Evolutionary conservation across 1,139 yeast species (phyloP), one percentile per base, ranked within the genome.

Genomic region (Blastobotrys proliferans): DNA sequence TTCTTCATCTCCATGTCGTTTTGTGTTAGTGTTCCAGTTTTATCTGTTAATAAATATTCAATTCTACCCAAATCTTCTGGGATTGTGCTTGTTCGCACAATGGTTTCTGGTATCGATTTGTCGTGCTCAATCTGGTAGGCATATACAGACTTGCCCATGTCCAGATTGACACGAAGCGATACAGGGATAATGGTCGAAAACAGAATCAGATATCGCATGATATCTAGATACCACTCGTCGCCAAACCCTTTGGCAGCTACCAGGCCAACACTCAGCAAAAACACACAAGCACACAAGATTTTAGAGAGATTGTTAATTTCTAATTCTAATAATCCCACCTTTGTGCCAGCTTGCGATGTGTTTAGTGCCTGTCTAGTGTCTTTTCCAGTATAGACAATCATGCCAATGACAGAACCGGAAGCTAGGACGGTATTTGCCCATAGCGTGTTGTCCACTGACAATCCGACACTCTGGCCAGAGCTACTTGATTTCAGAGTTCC

Each of bases 371-470:
- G 97, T 51, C 98, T 78, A 0, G 98, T 94, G 57, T 92, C 97
- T 27, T 69, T 65, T 16, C 99, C 99, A 0, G 98, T 92, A 61
- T 90, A 94, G 1, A 87, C 70, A 17, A 94, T 79, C 56, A 92
- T 79, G 1, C 95, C 98, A 29, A 88, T 69, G 11, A 94, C 94
- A 2, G 87, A 75, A 6, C 97, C 97, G 0, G 95, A 84, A 0
- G 98, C 98, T 26, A 94, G 69, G 0, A 94, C 97, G 0, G 99
- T 92, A 60, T 94, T 94, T 9, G 97, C 97, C 99, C 99, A 94
- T 58, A 94, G 66, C 0, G 98, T 87, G 59, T 92, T 92, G 62
- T 94, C 99, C 3, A 92, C 79, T 1, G 83, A 72, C 25, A 94
- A 68, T 3, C 96, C 90, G 27, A 75, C 70, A 1, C 81, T 69